Percentiles rank a stretch among this genome's conserved stretches.
These are phyloP conservation scores for Fusarium sp. DNA, from an alignment of 2,329 filamentous ascomycete species.

Conservation along the genomic window DNA sequence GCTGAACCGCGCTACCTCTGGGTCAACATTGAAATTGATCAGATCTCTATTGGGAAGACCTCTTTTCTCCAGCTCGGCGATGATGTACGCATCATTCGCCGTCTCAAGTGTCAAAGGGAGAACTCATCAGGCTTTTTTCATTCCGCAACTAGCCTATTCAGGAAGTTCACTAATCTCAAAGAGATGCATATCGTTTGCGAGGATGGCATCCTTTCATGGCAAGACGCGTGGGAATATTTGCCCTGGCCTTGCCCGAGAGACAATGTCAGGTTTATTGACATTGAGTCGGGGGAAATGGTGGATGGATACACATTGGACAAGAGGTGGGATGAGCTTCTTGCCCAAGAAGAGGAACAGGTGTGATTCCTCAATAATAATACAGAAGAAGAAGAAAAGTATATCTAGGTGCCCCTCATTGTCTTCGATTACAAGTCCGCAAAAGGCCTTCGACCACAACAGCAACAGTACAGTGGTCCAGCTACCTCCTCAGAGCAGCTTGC, in stretches of 20 bases:
- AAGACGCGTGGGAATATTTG: background rate
- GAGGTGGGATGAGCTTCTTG: background rate
- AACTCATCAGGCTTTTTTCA: background rate
- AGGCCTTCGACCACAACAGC: too few species aligned
- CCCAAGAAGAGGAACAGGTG: too few species aligned
- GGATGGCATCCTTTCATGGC: background rate
- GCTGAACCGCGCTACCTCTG: slow-evolving; percentile 2
- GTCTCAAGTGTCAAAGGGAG: background rate
- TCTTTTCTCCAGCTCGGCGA: background rate
- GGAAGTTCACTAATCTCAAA: background rate
- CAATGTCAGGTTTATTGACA: background rate
- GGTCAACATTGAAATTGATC: background rate
- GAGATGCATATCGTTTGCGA: background rate
- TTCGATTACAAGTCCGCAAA: too few species aligned
- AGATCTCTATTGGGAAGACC: slow-evolving; percentile 2
- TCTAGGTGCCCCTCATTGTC: too few species aligned
- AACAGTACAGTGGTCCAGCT: too few species aligned
- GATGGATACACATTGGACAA: background rate
- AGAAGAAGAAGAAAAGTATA: too few species aligned
- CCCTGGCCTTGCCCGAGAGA: background rate
- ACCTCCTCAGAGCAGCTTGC: too few species aligned
- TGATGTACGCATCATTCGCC: background rate
- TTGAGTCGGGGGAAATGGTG: background rate
- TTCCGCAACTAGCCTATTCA: too few species aligned
- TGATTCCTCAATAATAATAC: too few species aligned